A percentile compares a stretch with the other conserved stretches of the same genome.
These are phyloP conservation scores for Pyrenophora seminiperda DNA, from an alignment of 2,329 filamentous ascomycete species.

Conservation along the genomic window DNA sequence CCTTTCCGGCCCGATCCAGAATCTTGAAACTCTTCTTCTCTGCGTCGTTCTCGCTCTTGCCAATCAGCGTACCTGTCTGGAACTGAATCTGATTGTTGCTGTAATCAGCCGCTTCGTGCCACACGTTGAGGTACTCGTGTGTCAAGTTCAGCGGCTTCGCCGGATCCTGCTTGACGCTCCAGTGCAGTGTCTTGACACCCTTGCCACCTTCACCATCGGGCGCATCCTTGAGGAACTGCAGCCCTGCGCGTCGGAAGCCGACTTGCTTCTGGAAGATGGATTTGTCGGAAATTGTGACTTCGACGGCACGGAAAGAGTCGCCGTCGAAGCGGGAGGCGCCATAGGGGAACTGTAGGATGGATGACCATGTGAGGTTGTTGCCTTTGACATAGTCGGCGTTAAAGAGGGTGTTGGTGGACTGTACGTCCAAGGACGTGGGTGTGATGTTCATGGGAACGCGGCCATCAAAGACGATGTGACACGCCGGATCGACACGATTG, in stretches of 20 bases:
- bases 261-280: conserved; percentile 65
- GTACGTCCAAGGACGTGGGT: conserved; percentile 40
- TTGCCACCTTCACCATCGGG: conserved; percentile 58
- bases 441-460: conserved; percentile 36
- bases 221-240: conserved; percentile 58
- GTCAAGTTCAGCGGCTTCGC: conserved; percentile 61
- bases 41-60: conserved; percentile 47
- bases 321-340: conserved; percentile 56
- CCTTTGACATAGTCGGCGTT: conserved; percentile 61
- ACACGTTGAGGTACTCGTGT: conserved; percentile 63
- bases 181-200: conserved; percentile 67
- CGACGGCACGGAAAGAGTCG: conserved; percentile 52
- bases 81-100: conserved; percentile 53
- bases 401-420: conserved; percentile 51
- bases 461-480: conserved; percentile 47
- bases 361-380: conserved; percentile 57
- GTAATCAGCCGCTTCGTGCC: conserved; percentile 50
- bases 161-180: conserved; percentile 61
- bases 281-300: conserved; percentile 62
- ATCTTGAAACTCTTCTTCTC: conserved; percentile 54
- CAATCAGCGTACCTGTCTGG: conserved; percentile 61
- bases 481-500: conserved; percentile 30
- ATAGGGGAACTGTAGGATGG: conserved; percentile 57
- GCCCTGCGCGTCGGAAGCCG: conserved; percentile 66
- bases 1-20: conserved; percentile 41